A percentile compares a stretch with the other conserved stretches of the same genome.
These are phyloP conservation scores for Hanseniaspora nectarophila DNA, from an alignment of 805 yeast species.

Conservation along the genomic window DNA sequence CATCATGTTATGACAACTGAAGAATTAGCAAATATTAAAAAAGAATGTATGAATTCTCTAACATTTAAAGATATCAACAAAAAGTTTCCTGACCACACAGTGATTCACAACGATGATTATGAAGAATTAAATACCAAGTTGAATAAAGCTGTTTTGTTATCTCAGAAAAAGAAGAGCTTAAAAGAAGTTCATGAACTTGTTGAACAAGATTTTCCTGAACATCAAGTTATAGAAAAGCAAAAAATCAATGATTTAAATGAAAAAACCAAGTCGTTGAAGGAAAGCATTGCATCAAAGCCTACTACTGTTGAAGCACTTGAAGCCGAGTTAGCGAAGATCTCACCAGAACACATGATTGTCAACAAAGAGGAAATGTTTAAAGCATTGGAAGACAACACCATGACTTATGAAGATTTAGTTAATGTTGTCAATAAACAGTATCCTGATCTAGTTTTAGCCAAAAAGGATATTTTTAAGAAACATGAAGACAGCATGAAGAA, in stretches of 20 bases:
- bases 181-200: neutral
- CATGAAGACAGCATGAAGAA: neutral
- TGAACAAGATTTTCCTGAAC: conserved; percentile 10
- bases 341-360: conserved; percentile 1
- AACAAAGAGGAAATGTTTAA: conserved; percentile 12
- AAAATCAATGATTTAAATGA: neutral
- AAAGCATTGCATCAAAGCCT: neutral
- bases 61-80: neutral
- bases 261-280: neutral
- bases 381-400: conserved; percentile 8
- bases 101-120: conserved; percentile 7
- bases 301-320: neutral
- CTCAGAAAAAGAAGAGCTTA: conserved; percentile 5
- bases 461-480: neutral
- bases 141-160: neutral
- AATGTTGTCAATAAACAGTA: conserved; percentile 1
- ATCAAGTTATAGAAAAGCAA: conserved; percentile 9
- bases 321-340: neutral
- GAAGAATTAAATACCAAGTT: conserved; percentile 4
- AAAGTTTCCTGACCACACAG: neutral
- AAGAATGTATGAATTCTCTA: neutral
- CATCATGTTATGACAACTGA: neutral
- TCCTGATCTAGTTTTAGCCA: neutral
- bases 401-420: conserved; percentile 4
- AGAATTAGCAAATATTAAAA: neutral